Conservation (phyloP, 2,329 filamentous ascomycete species). For the Albifimbria verrucaria region DNA sequence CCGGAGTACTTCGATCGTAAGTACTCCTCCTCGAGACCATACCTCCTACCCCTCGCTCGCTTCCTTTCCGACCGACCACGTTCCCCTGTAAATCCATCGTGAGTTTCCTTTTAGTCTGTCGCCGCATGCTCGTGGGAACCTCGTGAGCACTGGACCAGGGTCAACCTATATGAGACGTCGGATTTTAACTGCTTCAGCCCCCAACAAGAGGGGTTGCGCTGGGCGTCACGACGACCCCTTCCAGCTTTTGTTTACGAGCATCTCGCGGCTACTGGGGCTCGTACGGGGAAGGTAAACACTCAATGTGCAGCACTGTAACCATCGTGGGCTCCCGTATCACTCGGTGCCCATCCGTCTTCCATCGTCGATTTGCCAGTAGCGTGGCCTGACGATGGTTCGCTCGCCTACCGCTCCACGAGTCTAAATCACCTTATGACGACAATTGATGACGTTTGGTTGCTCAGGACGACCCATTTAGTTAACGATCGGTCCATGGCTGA, state of each 20-base stretch:
- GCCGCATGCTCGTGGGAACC: neutral
- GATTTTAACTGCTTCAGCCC: neutral
- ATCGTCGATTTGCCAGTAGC: neutral
- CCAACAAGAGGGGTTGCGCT: neutral
- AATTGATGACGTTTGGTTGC: neutral
- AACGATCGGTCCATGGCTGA: neutral
- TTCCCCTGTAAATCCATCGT: neutral
- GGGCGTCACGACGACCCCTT: neutral
- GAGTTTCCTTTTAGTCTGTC: neutral
- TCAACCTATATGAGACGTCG: neutral
- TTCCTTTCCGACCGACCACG: neutral
- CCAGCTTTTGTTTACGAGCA: no score
- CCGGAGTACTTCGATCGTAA: neutral
- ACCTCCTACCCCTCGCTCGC: neutral
- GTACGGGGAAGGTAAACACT: no score
- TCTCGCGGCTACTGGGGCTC: no score
- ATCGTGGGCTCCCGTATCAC: no score
- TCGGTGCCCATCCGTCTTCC: no score
- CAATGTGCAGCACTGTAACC: no score
- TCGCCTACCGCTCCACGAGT: neutral
- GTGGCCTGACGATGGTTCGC: neutral
- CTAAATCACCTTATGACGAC: neutral
- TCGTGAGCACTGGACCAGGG: neutral
- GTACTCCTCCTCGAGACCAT: neutral
- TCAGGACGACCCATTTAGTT: neutral